Evolutionary conservation across 1,139 yeast genomes (phyloP), one percentile per base, ranked within the genome.

Genomic region (Saccharomyces pastorianus): DNA sequence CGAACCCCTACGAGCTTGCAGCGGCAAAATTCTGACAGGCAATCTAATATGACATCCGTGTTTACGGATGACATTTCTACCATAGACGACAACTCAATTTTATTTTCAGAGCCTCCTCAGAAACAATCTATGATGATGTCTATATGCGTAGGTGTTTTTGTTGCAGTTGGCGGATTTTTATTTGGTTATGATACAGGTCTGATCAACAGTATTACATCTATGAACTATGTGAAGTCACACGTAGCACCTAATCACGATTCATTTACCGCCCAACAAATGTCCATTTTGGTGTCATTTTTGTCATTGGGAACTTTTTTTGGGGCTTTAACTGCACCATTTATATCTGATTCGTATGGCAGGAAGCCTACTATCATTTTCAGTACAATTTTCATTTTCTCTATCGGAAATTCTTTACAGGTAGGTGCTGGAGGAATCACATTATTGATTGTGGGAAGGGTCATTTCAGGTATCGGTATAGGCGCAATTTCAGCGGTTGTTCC

Each of bases 131-230:
- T 83, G 4, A 71, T 74, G 51, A 81, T 84, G 73, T 88, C 90
- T 13, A 68, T 84, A 47, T 71, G 78, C 14, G 89, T 86, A 6
- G 93, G 93, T 55, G 64, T 82, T 34, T 83, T 85, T 55, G 90
- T 91, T 7, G 93, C 95, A 20, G 78, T 85, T 23, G 95, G 95
- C 46, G 95, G 95, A 0, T 86, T 87, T 69, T 73, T 87, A 51
- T 87, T 85, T 65, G 95, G 95, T 1, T 86, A 85, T 66, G 96
- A 88, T 69, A 88, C 95, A 1, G 95, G 95, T 3, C 73, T 86
- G 50, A 83, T 85, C 53, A 87, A 87, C 68, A 86, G 85, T 60
- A 73, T 87, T 8, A 69, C 84, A 54, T 89, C 85, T 60, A 86
- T 86, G 93, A 61, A 70, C 13, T 85, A 78, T 65, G 89, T 86